phyloP scores from a whole-genome alignment of 2,329 filamentous ascomycete species.

The Xylaria sp. region DNA sequence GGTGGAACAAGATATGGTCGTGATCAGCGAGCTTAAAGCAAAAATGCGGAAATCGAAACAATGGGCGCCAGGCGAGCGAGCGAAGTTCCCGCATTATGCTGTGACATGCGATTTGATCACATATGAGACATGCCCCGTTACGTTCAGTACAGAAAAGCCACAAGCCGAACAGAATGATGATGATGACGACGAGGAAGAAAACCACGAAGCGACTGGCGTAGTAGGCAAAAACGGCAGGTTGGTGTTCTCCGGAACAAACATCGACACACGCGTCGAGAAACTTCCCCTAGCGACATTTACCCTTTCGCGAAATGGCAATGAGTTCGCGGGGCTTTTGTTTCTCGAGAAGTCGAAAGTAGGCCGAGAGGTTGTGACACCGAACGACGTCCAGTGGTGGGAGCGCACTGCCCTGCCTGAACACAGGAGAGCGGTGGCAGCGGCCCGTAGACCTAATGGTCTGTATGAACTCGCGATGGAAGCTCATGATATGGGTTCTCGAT shows the following conservation, averaged over 20 bases:
- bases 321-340: constrained; percentile 30
- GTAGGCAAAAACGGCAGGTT: neutral
- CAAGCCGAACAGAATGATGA: no score
- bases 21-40: constrained; percentile 5
- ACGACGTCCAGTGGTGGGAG: constrained; percentile 32
- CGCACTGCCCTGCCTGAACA: constrained; percentile 23
- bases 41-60: constrained; percentile 17
- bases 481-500: constrained; percentile 24
- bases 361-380: neutral
- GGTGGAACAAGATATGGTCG: constrained; percentile 29
- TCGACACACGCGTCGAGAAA: constrained; percentile 18
- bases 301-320: constrained; percentile 31
- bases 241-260: neutral
- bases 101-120: constrained; percentile 34
- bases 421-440: constrained; percentile 10
- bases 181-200: neutral
- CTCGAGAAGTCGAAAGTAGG: constrained; percentile 24
- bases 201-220: neutral
- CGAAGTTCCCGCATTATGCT: constrained; percentile 29
- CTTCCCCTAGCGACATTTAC: constrained; percentile 27
- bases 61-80: constrained; percentile 24
- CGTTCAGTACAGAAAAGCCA: neutral
- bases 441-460: constrained; percentile 8
- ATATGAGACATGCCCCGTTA: neutral
- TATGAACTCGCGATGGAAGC: constrained; percentile 26